phyloP scores from a whole-genome alignment of 176 grass and related monocot genomes.

The Juncus inflexus region DNA sequence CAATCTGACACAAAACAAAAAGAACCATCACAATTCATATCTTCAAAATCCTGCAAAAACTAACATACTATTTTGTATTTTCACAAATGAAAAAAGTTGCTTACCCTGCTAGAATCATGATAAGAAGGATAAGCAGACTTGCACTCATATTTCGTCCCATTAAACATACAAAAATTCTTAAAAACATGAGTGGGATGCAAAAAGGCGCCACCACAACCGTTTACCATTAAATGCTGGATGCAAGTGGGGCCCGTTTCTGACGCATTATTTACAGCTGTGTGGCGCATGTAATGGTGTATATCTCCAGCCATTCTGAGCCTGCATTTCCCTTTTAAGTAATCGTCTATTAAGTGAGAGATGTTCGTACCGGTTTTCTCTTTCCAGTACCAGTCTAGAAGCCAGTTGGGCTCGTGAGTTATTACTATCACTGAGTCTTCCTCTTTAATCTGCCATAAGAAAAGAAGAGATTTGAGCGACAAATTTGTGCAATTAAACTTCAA shows the following conservation, averaged over 20 bases:
- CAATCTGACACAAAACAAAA: constrained; percentile 50
- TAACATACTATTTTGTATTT: constrained; percentile 11
- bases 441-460: constrained; percentile 52
- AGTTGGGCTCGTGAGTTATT: constrained; percentile 85
- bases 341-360: constrained; percentile 71
- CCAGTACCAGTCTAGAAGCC: constrained; percentile 99
- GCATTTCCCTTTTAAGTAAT: constrained; percentile 85
- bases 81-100: not conserved
- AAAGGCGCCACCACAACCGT: constrained; percentile 96
- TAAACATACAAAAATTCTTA: constrained; percentile 61
- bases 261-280: constrained; percentile 40
- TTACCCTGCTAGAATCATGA: constrained; percentile 81
- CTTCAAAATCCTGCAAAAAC: constrained; percentile 18
- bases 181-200: constrained; percentile 98
- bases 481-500: no score
- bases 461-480: no score
- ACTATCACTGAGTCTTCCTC: constrained; percentile 78
- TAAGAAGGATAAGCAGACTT: constrained; percentile 83
- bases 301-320: constrained; percentile 92
- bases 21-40: constrained; percentile 20
- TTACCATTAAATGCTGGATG: constrained; percentile 82
- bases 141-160: constrained; percentile 67
- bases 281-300: constrained; percentile 94
- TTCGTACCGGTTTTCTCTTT: constrained; percentile 77
- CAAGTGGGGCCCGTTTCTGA: constrained; percentile 48